phyloP scores from a whole-genome alignment of 371 early-diverging fungal species.

The Mortierella sp. region DNA sequence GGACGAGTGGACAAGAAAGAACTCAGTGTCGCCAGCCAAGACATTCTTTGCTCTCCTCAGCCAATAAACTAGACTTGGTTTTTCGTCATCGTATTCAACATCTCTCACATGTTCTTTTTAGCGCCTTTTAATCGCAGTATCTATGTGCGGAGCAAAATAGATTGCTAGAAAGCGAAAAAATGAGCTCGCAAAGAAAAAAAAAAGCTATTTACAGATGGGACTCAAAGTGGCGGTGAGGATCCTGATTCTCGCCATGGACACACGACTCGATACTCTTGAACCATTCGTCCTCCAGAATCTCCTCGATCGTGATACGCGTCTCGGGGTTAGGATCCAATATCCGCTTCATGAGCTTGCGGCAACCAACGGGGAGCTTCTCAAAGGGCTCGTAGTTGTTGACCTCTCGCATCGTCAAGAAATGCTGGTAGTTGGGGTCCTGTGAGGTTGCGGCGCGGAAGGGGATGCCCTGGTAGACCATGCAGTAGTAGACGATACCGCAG shows the following conservation, averaged over 20 bases:
- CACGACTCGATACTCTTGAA: slow-evolving; percentile 73
- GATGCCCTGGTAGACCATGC: slow-evolving; percentile 79
- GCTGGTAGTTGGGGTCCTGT: slow-evolving; percentile 70
- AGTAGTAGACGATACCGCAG: slow-evolving; percentile 86
- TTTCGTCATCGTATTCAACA: neutral
- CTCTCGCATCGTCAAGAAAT: slow-evolving; percentile 66
- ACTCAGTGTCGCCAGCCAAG: slow-evolving; percentile 25
- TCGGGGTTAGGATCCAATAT: slow-evolving; percentile 88
- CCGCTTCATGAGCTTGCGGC: slow-evolving; percentile 70
- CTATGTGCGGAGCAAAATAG: neutral
- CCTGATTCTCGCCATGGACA: slow-evolving; percentile 53
- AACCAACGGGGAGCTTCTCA: slow-evolving; percentile 64
- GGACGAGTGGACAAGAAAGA: slow-evolving; percentile 36
- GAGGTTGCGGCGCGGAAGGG: slow-evolving; percentile 82
- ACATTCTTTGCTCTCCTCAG: slow-evolving; percentile 7
- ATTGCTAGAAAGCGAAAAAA: neutral
- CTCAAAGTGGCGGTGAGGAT: slow-evolving; percentile 56
- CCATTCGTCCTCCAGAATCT: slow-evolving; percentile 78
- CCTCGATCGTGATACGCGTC: slow-evolving; percentile 73
- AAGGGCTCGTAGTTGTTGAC: slow-evolving; percentile 69
- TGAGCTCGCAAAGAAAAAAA: neutral
- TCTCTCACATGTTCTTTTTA: neutral
- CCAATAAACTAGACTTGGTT: slow-evolving; percentile 2
- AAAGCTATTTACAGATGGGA: slow-evolving; percentile 21
- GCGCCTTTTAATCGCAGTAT: neutral